Conservation (phyloP, 75 land plant genomes). For the Sequoiadendron giganteum region DNA sequence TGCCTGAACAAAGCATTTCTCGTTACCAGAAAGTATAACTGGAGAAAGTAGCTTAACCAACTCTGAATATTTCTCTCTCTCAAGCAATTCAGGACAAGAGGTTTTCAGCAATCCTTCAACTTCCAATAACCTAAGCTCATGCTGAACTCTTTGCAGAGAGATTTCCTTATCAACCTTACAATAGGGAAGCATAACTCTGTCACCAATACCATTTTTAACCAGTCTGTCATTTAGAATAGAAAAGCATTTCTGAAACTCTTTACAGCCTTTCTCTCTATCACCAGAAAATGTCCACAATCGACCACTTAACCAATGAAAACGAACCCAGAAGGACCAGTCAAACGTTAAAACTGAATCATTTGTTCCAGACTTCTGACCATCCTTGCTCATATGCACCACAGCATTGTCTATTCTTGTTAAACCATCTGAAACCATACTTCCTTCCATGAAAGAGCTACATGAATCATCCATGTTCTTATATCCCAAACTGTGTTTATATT, state of each 20-base stretch:
- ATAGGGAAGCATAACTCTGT: conserved; percentile 50
- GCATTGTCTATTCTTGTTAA: not conserved
- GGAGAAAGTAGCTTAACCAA: conserved; percentile 68
- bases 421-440: not conserved
- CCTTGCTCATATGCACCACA: not conserved
- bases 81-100: conserved; percentile 54
- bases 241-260: conserved; percentile 62
- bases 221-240: conserved; percentile 38
- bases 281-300: conserved; percentile 53
- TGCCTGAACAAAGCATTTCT: conserved; percentile 39
- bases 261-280: conserved; percentile 62
- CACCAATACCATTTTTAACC: conserved; percentile 12
- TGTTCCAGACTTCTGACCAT: conserved; percentile 4
- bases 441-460: not conserved
- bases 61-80: conserved; percentile 61
- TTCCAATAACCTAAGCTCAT: conserved; percentile 66
- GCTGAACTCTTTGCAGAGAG: conserved; percentile 58
- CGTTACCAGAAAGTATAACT: conserved; percentile 52
- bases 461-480: not conserved
- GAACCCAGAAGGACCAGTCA: conserved; percentile 68
- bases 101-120: conserved; percentile 59
- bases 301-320: conserved; percentile 89
- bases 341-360: conserved; percentile 14
- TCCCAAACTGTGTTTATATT: not conserved
- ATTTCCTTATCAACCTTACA: conserved; percentile 66